Evolutionary conservation across 148 eudicot genomes (phyloP), one percentile per base, ranked within the genome.

Genomic region (Nepenthes gracilis): DNA sequence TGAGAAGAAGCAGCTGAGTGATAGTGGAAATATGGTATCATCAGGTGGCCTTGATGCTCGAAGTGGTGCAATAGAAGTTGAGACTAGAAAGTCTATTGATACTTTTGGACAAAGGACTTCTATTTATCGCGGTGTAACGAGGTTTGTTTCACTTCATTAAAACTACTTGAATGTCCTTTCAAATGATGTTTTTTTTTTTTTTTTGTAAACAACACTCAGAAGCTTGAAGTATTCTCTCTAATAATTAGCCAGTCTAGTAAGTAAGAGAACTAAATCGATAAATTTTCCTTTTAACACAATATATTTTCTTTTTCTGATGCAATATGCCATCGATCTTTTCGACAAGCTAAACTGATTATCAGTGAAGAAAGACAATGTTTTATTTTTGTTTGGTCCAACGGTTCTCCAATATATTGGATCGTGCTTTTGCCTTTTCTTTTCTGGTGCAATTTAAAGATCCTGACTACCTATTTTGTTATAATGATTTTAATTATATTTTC

Each of bases 21-120:
- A 23, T 23, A 78, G 75, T 60, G 69, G 49, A 2, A 37, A 6
- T 35, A 53, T 35, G 14, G 64, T 47, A n/a, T 38, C 34, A 23
- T 60, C 43, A 13, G 57, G 32, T 40, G 45, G 6, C 1, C 52
- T 51, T 37, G 72, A 65, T 53, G 57, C 52, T 36, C 66, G 65
- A 55, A 70, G 54, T 13, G 75, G 77, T 65, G 82, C 75, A 33
- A 47, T 66, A 23, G 90, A 81, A 56, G 70, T 79, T 1, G 78
- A 67, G 40, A 80, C 80, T 35, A 67, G 82, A 45, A 85, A 85
- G 57, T 73, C 82, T 63, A 73, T 75, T 33, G 90, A 85, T 45
- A 85, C 86, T 1, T 85, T 81, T 62, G 90, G 90, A 47, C 90
- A 85, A 64, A 75, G 90, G 59, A 85, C 90, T 70, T 85, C 90